Evolutionary conservation across 306 rosid genomes (phyloP), one percentile per base, ranked within the genome.

Genomic region (Spatholobus suberectus): DNA sequence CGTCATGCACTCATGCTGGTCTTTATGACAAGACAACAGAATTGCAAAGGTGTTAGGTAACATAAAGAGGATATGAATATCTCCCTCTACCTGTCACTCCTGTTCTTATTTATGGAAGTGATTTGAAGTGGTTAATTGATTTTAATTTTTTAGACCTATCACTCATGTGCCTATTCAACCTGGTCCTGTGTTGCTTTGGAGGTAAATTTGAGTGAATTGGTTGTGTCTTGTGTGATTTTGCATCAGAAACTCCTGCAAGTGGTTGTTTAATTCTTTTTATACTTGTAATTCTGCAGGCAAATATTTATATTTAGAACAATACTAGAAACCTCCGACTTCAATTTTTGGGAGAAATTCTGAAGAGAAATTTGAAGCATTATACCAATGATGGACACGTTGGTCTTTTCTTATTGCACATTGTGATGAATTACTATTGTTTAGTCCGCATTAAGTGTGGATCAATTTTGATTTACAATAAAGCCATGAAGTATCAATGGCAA

Each of bases 231-330:
- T n/a, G n/a, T n/a, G n/a, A n/a, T n/a, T n/a, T n/a, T n/a, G n/a
- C n/a, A n/a, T n/a, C n/a, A n/a, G n/a, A n/a, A n/a, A n/a, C n/a
- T n/a, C n/a, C n/a, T n/a, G n/a, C n/a, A n/a, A n/a, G n/a, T n/a
- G n/a, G n/a, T n/a, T n/a, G n/a, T n/a, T n/a, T n/a, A n/a, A n/a
- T n/a, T n/a, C n/a, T n/a, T n/a, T n/a, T n/a, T n/a, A n/a, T 21
- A 51, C 24, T 63, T 49, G 7, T 18, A 20, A 18, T 44, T 76
- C 67, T 83, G 78, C 82, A 70, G 86, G 82, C 34, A 20, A 57
- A 23, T 69, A 44, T 23, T 20, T 18, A 37, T 58, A 57, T 44
- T 66, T 43, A 27, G 29, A 71, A 41, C 81, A 51, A 43, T 10
- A 20, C 27, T 71, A 35, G 68, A 79, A 52, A 68, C 29, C 21